Base-by-base conservation (phyloP, 768 basidiomycete species). In the Glaciozyma antarctica region DNA sequence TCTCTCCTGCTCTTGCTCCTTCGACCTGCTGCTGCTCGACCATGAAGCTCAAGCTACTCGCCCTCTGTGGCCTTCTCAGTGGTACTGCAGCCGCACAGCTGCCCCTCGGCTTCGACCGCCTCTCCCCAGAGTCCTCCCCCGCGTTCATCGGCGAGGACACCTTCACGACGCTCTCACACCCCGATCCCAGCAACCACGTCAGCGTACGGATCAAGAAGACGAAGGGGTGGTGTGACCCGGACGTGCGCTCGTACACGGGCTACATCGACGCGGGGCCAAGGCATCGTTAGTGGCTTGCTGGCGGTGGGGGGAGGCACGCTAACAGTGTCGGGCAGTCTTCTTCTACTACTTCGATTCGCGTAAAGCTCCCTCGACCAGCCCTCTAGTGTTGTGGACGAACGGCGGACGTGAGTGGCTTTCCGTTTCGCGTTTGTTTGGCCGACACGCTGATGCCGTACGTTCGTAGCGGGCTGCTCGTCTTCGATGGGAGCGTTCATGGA, bases 401-500 rank as follows among this genome's bases (percentile, higher is more conserved):
- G 65, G 65, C 2, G 61, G 61, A 26, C 24, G 34, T 58, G 30
- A 28, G 43, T n/a, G 19, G 17, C 48, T 61, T 6, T 28, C 26
- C n/a, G n/a, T 38, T 16, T 30, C 19, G 6, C 16, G 9, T 17
- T 55, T 21, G 38, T 24, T 16, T 9, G 8, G 9, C n/a, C 47
- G 3, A 21, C 19, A 13, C 19, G 47, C 53, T 22, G 41, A 10
- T 10, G 12, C 55, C 8, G 26, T 28, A 13, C 58, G 41, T 38
- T 38, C 24, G n/a, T n/a, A 28, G 53, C 54, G 13, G 75, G 75
- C 22, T 76, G 75, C 66, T 73, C 73, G 17, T 67, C 67, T 6
- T 71, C 70, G n/a, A 87, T 88, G 1, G 93, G 93, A 16, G 82
- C 95, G 28, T 79, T 98, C 19, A 89, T 94, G 71, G 92, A 97